Evolutionary conservation across 345 rosid genomes (phyloP).

Genomic region (Gossypium bickii): DNA sequence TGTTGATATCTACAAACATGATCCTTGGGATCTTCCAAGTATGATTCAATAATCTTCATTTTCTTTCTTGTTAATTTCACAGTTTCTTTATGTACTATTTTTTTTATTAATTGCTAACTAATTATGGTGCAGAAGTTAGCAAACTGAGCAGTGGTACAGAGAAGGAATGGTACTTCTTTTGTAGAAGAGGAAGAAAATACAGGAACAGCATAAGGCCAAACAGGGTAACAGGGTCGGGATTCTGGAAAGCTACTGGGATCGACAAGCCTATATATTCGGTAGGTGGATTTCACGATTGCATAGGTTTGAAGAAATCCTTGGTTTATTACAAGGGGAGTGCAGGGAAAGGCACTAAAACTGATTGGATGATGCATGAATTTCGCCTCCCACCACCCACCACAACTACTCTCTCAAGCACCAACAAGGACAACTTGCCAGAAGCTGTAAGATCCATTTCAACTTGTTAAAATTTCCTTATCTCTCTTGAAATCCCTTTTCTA

Average conservation of each 20-base stretch:
- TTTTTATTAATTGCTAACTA: background rate
- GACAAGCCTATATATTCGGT: conserved; percentile 37
- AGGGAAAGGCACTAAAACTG: conserved; percentile 50
- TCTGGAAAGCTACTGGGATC: conserved; percentile 62
- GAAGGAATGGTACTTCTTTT: conserved; percentile 48
- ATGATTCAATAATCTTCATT: background rate
- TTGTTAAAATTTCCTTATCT: background rate
- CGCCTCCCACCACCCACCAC: conserved; percentile 30
- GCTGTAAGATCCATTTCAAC: conserved; percentile 15
- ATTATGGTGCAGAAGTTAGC: conserved; percentile 23
- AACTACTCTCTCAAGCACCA: background rate
- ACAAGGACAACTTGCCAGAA: conserved; percentile 15
- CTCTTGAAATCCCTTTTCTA: background rate
- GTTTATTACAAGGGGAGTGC: conserved; percentile 49
- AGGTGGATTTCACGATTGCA: conserved; percentile 18
- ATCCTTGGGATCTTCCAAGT: conserved; percentile 62
- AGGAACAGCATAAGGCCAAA: conserved; percentile 50
- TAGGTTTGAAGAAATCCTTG: conserved; percentile 46
- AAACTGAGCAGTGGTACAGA: conserved; percentile 24
- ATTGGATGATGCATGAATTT: conserved; percentile 62
- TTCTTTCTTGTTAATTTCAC: background rate
- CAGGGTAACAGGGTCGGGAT: conserved; percentile 49
- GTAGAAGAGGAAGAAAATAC: conserved; percentile 48
- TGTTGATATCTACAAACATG: conserved; percentile 44
- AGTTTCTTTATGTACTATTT: background rate